A percentile compares a stretch with the other conserved stretches of the same genome.
phyloP scores from a whole-genome alignment of 192 early-diverging fungal species.

The Backusella westeae region DNA sequence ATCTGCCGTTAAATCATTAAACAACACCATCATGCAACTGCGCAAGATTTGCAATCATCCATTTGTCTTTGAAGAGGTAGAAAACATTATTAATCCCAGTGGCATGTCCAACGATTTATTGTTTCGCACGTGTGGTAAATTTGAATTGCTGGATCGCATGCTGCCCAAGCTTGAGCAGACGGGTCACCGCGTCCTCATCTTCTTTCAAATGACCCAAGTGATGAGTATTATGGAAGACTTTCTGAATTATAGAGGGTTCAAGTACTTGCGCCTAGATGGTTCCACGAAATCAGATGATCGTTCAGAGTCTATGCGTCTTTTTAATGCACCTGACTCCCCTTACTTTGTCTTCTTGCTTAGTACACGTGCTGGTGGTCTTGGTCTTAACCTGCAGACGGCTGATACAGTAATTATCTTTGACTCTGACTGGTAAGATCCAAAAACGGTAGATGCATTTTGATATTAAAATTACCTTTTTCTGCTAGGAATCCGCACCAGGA shows the following conservation, averaged over 20 bases:
- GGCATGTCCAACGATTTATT: constrained; percentile 70
- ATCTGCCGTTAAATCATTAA: constrained; percentile 74
- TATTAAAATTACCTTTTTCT: not conserved
- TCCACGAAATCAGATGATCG: constrained; percentile 89
- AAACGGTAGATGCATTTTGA: not conserved
- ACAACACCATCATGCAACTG: constrained; percentile 98
- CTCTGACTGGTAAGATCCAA: constrained; percentile 80
- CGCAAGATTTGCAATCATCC: constrained; percentile 99
- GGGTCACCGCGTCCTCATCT: constrained; percentile 79
- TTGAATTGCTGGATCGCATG: constrained; percentile 94
- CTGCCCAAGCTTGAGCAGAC: constrained; percentile 83
- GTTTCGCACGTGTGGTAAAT: constrained; percentile 90
- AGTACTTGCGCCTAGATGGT: constrained; percentile 88
- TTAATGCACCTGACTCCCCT: constrained; percentile 79
- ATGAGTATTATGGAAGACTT: constrained; percentile 99
- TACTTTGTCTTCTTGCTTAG: constrained; percentile 91
- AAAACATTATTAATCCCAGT: constrained; percentile 75
- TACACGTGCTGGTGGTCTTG: constrained; percentile 96
- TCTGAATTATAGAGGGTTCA: constrained; percentile 69
- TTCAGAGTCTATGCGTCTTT: constrained; percentile 70
- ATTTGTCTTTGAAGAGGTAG: constrained; percentile 94
- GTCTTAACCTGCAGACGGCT: constrained; percentile 94
- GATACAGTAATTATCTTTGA: constrained; percentile 99
- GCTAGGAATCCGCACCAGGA: constrained; percentile 94
- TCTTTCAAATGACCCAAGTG: constrained; percentile 86